Base-by-base conservation (phyloP, 352 stramenopile species). In the Globisporangium splendens region DNA sequence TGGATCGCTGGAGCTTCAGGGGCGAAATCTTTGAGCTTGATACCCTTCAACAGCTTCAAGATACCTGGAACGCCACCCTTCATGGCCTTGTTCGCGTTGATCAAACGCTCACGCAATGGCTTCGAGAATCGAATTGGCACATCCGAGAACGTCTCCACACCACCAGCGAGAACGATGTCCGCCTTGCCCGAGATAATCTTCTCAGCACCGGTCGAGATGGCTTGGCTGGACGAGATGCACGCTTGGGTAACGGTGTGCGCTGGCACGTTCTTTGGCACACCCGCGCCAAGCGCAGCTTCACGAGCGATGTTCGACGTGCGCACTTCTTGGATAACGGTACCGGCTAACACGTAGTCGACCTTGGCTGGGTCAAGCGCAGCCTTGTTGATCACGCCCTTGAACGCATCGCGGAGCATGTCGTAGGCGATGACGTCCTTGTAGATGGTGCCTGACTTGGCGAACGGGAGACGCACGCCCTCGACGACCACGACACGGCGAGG, bases 341-440 rank as follows among this genome's bases (percentile, higher is more conserved):
- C 97, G 39, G 78, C 95, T 50, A 98, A 66, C 10, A 99, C 80
- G 67, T 99, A 99, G 80, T 99, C 97, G 54, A 99, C 91, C 38
- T 86, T 83, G 48, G 79, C 81, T n/a, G 96, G 95, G 66, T 98
- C 86, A 13, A 99, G 70, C 44, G 94, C 96, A 3, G 95, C 97
- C 72, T 98, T 98, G 54, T 88, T 96, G 18, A 99, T 72, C 21
- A 99, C 70, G 12, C 96, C 96, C 73, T 98, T 98, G 69, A 97
- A 96, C 6, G 96, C 96, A 21, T 99, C 76, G 49, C 96, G 93
- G 62, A 97, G 91, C 59, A 99, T 88, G 84, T 99, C 96, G 61
- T 99, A 98, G 17, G 96, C 96, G 56, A 99, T 86, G 68, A 97
- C 74, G 70, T 99, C 95, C 64, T 98, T 95, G 84, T 99, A 99